These are phyloP conservation scores for Boletus pseudo-olivaceus DNA, from an alignment of 768 basidiomycete species.

Conservation along the genomic window DNA sequence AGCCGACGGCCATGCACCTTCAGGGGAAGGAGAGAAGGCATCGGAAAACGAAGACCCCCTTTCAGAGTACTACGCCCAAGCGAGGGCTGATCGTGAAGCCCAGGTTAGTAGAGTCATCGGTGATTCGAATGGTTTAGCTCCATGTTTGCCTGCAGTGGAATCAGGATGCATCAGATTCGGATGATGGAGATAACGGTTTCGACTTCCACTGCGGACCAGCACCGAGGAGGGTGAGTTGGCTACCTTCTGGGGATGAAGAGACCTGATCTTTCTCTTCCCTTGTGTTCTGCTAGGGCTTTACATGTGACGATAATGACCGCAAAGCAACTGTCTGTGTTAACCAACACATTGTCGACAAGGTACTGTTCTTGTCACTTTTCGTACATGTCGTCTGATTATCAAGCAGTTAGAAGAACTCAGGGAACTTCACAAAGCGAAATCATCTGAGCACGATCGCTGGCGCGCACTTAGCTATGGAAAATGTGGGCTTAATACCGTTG, in stretches of 20 bases:
- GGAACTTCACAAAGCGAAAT: slow-evolving; percentile 60
- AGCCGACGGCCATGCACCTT: neutral
- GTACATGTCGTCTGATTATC: neutral
- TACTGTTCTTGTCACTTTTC: slow-evolving; percentile 18
- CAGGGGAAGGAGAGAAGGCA: neutral
- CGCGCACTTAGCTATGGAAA: slow-evolving; percentile 61
- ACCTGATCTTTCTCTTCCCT: neutral
- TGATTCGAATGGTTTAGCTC: neutral
- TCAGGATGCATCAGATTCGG: slow-evolving; percentile 34
- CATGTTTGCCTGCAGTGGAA: slow-evolving; percentile 25
- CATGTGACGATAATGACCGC: slow-evolving; percentile 53
- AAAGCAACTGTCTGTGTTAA: slow-evolving; percentile 46
- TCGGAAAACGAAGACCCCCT: slow-evolving; percentile 47
- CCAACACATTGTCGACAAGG: slow-evolving; percentile 75
- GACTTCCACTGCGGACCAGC: slow-evolving; percentile 17
- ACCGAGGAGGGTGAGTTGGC: slow-evolving; percentile 30
- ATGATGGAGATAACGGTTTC: slow-evolving; percentile 29
- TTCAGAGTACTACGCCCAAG: slow-evolving; percentile 60
- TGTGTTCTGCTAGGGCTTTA: slow-evolving; percentile 48
- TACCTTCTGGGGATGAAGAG: neutral
- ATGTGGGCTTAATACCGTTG: slow-evolving; percentile 39
- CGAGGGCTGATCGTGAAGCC: slow-evolving; percentile 45
- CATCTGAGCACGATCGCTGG: slow-evolving; percentile 63
- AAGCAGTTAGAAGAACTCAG: slow-evolving; percentile 62
- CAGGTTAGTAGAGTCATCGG: slow-evolving; percentile 31